Evolutionary conservation across 768 basidiomycete species (phyloP), one percentile per base, ranked within the genome.

Genomic region (Rhizopogon vulgaris): DNA sequence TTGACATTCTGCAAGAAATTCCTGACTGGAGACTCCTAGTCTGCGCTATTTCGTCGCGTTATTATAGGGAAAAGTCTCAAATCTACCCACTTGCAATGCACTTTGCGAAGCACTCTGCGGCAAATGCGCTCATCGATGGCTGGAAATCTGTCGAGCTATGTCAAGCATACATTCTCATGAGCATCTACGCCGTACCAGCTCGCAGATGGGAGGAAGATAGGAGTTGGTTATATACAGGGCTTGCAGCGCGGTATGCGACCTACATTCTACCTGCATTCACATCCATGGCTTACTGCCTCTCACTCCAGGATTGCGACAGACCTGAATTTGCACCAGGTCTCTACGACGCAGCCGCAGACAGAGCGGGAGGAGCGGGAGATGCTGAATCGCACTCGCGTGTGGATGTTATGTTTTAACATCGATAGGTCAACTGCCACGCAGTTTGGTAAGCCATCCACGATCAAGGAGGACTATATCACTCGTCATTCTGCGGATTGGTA

Each of bases 81-180:
- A 84, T 94, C 37, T 90, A 91, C 58, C 84, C 86, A 0, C 84
- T 90, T 52, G 89, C 89, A 9, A 91, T 91, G 89, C 88, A 90
- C 63, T 91, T 90, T 55, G 89, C 89, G 2, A 88, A 87, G 59
- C 84, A 85, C 56, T 83, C 87, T 0, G 89, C 88, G 2, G 87
- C 87, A 1, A 87, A 83, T 52, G 85, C 86, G 3, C 73, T 92
- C 40, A 87, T 87, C 48, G 84, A 88, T 57, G 87, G 86, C 43
- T 85, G 82, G 85, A 84, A 84, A 68, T 88, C 87, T 11, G 86
- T 94, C 43, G 92, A 96, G 67, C 74, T 94, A 1, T 86, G 87
- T 48, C 93, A 96, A 64, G 93, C 93, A 3, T 96, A 94, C 60
- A 83, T 96, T 43, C 74, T 96, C 48, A 85, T 91, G 85, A 85